Percentiles rank a stretch among this genome's conserved stretches.
phyloP scores from a whole-genome alignment of 495 filamentous ascomycete species.

The Lasiosphaeris hirsuta region DNA sequence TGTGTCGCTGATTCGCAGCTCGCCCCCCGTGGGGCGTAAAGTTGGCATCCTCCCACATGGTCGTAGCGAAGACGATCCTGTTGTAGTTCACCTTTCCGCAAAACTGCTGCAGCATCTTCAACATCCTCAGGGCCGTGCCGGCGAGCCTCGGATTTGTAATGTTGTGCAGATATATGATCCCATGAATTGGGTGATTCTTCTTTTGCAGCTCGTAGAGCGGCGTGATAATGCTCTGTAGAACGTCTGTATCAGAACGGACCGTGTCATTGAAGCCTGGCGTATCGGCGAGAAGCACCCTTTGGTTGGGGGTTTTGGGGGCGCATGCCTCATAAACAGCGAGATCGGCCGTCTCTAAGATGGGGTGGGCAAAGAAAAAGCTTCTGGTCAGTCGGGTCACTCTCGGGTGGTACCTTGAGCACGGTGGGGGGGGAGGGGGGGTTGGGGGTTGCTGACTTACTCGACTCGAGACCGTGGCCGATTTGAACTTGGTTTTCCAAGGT shows the following conservation, averaged over 20 bases:
- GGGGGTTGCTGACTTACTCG: too few species aligned
- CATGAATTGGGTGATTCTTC: background rate
- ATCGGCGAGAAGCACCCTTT: background rate
- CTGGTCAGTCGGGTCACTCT: too few species aligned
- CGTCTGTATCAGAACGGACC: background rate
- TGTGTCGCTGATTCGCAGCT: background rate
- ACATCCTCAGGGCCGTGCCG: background rate
- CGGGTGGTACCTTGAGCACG: too few species aligned
- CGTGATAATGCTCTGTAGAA: background rate
- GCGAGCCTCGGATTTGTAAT: background rate
- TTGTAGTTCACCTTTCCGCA: background rate
- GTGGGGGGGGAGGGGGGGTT: too few species aligned
- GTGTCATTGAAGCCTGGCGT: slow-evolving; percentile 1
- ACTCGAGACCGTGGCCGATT: too few species aligned
- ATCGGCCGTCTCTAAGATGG: too few species aligned
- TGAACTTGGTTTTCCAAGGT: background rate
- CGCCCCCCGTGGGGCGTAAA: background rate
- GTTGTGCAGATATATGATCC: background rate
- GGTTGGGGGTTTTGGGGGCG: background rate
- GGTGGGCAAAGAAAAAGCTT: too few species aligned
- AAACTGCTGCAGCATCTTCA: background rate
- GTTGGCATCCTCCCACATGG: background rate
- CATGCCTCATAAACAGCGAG: too few species aligned
- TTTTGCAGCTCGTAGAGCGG: background rate
- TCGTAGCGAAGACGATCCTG: background rate